Conservation (phyloP, 352 stramenopile species). For the Phytopythium vexans region DNA sequence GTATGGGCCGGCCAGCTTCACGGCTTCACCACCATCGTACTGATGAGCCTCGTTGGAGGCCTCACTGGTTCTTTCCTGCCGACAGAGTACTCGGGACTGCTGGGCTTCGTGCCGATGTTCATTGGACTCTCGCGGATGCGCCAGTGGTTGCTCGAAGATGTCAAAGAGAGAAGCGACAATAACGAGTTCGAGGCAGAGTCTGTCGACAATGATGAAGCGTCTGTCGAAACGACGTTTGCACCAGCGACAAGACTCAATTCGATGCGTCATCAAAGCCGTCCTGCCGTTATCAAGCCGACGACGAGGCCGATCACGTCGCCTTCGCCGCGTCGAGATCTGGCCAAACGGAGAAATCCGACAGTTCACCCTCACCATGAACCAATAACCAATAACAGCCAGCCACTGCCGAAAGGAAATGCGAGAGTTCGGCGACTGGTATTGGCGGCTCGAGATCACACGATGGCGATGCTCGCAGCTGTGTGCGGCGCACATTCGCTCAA, state of each 20-base stretch:
- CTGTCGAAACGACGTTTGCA: too few relatives aligned
- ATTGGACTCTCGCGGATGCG: constrained; percentile 8
- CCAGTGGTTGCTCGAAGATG: constrained; percentile 1
- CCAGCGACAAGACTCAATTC: too few relatives aligned
- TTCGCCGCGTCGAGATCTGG: too few relatives aligned
- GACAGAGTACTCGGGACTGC: constrained; percentile 4
- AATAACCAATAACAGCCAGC: too few relatives aligned
- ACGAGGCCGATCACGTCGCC: too few relatives aligned
- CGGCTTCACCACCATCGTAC: constrained; percentile 81
- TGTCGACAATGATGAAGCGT: too few relatives aligned
- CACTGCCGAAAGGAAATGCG: not conserved
- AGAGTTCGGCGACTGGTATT: not conserved
- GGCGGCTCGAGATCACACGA: not conserved
- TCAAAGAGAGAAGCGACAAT: not conserved
- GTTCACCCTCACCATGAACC: too few relatives aligned
- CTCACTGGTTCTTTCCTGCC: constrained; percentile 7
- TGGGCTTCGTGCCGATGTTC: constrained; percentile 7
- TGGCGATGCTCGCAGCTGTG: not conserved
- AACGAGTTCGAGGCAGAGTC: not conserved
- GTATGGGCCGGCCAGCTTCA: constrained; percentile 79
- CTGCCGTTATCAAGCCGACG: too few relatives aligned
- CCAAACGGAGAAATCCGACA: too few relatives aligned
- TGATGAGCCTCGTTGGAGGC: constrained; percentile 34
- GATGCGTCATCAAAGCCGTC: too few relatives aligned
- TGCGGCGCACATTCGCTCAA: constrained; percentile 1